phyloP scores from a whole-genome alignment of 331 rosid species.

The Rosa hybrid region DNA sequence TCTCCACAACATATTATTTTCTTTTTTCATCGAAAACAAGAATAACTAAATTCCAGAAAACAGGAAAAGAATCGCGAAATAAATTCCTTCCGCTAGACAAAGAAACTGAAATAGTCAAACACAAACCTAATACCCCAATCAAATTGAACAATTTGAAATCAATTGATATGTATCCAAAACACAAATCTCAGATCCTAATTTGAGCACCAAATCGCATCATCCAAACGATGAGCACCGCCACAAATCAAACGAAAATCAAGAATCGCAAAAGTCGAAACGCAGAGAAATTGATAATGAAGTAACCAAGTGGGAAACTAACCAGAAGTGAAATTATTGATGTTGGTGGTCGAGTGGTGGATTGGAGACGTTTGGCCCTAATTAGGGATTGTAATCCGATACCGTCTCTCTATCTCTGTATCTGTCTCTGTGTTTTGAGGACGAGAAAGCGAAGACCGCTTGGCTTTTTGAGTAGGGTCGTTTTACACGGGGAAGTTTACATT shows the following conservation, averaged over 20 bases:
- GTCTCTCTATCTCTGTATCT: neutral
- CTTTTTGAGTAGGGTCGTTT: neutral
- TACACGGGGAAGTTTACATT: neutral
- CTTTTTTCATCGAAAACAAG: neutral
- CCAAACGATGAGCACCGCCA: neutral
- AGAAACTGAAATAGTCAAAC: neutral
- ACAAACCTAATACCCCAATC: constrained; percentile 2
- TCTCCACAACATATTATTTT: neutral
- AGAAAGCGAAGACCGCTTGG: constrained; percentile 9
- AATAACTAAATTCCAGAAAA: neutral
- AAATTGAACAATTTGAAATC: neutral
- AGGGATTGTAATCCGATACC: constrained; percentile 7
- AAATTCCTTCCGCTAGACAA: neutral
- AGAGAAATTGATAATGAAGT: neutral
- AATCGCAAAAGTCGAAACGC: neutral
- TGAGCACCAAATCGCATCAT: neutral
- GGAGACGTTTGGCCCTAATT: neutral
- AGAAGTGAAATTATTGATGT: neutral
- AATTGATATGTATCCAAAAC: neutral
- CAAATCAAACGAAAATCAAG: neutral
- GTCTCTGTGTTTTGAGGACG: neutral
- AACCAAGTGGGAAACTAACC: constrained; percentile 7
- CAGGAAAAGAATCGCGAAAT: neutral
- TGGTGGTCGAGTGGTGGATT: neutral
- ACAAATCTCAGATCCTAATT: neutral